Conservation (phyloP, 1,284 basidiomycete genomes). For the Schizophyllum commune region DNA sequence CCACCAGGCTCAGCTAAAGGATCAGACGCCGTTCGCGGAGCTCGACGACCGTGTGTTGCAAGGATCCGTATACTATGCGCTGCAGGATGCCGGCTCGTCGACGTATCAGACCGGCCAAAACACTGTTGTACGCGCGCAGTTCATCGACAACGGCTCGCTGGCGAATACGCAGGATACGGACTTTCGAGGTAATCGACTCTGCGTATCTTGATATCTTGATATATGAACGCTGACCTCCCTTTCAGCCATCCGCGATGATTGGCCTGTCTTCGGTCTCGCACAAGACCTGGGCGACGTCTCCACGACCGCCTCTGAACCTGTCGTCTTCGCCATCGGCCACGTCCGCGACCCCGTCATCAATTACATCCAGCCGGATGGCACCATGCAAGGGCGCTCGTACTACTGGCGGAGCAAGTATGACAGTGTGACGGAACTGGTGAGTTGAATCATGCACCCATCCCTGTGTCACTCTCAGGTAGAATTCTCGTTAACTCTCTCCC, state of each 20-base stretch:
- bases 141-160: constrained; percentile 47
- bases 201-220: too few relatives aligned
- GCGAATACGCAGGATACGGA: constrained; percentile 45
- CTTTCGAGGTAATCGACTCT: constrained; percentile 42
- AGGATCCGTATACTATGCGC: constrained; percentile 41
- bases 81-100: constrained; percentile 16
- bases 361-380: constrained; percentile 44
- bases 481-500: too few relatives aligned
- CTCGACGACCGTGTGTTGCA: constrained; percentile 31
- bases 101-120: constrained; percentile 59
- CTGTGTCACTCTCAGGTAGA: too few relatives aligned
- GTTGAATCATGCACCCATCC: constrained; percentile 16
- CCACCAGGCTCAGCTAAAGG: constrained; percentile 48
- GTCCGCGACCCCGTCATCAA: constrained; percentile 50
- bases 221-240: too few relatives aligned
- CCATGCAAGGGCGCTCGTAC: constrained; percentile 34
- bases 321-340: constrained; percentile 49
- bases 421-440: constrained; percentile 33
- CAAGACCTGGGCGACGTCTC: constrained; percentile 43
- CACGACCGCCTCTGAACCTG: constrained; percentile 25
- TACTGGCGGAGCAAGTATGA: constrained; percentile 49
- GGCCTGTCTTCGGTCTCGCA: constrained; percentile 60
- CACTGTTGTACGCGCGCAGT: constrained; percentile 42
- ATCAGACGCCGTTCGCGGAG: constrained; percentile 43
- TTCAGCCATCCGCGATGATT: constrained; percentile 42